Conservation (phyloP, 2,329 filamentous ascomycete genomes). For the Pochonia chlamydosporia region DNA sequence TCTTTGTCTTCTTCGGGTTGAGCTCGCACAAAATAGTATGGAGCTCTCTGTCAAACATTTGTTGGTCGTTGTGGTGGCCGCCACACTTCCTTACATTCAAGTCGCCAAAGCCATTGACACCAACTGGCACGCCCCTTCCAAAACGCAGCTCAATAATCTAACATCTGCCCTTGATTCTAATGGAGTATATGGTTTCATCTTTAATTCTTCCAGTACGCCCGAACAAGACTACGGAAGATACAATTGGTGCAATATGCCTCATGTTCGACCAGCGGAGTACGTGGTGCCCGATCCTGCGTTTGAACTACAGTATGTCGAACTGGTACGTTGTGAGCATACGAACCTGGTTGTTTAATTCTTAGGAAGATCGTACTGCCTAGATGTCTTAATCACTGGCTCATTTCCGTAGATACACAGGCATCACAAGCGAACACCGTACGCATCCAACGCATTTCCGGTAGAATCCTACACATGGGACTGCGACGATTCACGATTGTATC, state of each 20-base stretch:
- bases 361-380: neutral
- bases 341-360: neutral
- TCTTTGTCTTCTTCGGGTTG: too few relatives aligned
- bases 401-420: constrained; percentile 64
- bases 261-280: constrained; percentile 66
- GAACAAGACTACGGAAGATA: constrained; percentile 55
- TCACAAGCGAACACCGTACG: constrained; percentile 79
- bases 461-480: constrained; percentile 72
- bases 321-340: constrained; percentile 40
- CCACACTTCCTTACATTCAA: neutral
- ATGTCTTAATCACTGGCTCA: neutral
- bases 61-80: neutral
- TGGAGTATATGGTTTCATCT: constrained; percentile 70
- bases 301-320: constrained; percentile 67
- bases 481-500: constrained; percentile 62
- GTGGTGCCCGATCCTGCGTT: constrained; percentile 46
- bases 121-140: constrained; percentile 53
- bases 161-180: constrained; percentile 47
- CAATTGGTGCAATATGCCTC: constrained; percentile 87
- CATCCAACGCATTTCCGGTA: constrained; percentile 67
- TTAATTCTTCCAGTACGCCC: constrained; percentile 58
- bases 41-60: neutral
- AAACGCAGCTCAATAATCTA: constrained; percentile 56
- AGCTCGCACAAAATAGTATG: neutral
- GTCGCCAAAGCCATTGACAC: constrained; percentile 27